phyloP scores from a whole-genome alignment of 2,329 filamentous ascomycete species.

The Pyrenophora seminiperda region DNA sequence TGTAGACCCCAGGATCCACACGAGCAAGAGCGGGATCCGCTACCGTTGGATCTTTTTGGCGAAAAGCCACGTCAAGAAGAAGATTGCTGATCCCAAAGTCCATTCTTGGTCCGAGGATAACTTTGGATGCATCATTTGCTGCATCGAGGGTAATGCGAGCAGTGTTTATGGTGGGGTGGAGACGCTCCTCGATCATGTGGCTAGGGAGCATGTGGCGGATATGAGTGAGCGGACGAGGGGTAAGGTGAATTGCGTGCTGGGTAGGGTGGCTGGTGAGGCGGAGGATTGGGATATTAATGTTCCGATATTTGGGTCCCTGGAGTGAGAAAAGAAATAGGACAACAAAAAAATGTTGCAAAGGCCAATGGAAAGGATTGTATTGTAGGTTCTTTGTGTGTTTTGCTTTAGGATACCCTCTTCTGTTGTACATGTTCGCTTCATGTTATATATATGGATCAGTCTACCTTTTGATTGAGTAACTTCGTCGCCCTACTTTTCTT shows the following conservation, averaged over 20 bases:
- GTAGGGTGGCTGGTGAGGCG: slow-evolving; percentile 35
- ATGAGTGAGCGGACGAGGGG: slow-evolving; percentile 35
- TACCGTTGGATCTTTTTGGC: slow-evolving; percentile 50
- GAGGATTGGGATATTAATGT: slow-evolving; percentile 50
- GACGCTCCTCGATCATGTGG: slow-evolving; percentile 49
- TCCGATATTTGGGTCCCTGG: slow-evolving; percentile 21
- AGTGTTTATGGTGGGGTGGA: slow-evolving; percentile 47
- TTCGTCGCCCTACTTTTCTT: no score
- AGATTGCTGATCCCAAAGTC: slow-evolving; percentile 6
- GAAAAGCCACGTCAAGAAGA: slow-evolving; percentile 41
- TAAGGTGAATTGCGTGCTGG: slow-evolving; percentile 45
- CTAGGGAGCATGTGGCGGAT: slow-evolving; percentile 40
- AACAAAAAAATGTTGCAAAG: no score
- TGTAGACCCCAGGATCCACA: slow-evolving; percentile 37
- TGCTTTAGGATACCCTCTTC: no score
- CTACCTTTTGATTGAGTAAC: no score
- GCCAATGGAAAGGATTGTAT: no score
- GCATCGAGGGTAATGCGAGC: slow-evolving; percentile 37
- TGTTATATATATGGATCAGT: no score
- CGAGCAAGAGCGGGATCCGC: slow-evolving; percentile 34
- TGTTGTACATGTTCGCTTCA: no score
- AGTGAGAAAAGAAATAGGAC: no score
- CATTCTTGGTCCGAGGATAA: slow-evolving; percentile 21
- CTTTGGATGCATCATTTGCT: slow-evolving; percentile 48
- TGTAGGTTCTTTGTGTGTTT: no score